Base-by-base conservation (phyloP, 495 filamentous ascomycete species). In the Lichenothelia convexa region DNA sequence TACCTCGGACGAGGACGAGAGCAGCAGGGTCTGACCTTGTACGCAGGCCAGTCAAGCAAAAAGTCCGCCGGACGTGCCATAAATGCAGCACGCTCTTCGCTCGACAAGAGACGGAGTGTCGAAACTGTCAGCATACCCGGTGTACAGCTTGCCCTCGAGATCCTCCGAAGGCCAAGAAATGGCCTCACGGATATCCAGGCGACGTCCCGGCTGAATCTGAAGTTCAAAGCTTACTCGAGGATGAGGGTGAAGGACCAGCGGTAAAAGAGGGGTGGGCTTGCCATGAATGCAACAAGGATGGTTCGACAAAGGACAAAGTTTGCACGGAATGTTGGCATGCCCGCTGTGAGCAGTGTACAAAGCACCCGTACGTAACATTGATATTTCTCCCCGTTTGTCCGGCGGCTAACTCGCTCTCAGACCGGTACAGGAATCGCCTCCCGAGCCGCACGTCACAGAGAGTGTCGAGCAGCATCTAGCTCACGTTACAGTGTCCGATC, bases 91-190 rank as follows among this genome's bases (percentile, higher is more conserved):
- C 63, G 9, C 46, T 69, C 9, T 93, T 89, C 52, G 63, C 74
- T 35, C 43, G 45, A 21, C 41, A 45, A 12, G 36, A 41, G 23
- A 44, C 44, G 21, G 32, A 38, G 17, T 93, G 85, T 51, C 55
- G 57, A 11, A 68, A 63, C 39, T 92, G 84, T 52, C 62, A 62
- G 29, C 86, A 94, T 57, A 48, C 65, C 18, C 76, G 81, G 24
- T 93, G 86, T 68, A 78, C 71, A 44, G 70, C 67, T 38, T 93
- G 84, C 56, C 83, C 80, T 9, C 61, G 84, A 27, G 75, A 82
- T 40, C 81, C 83, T 31, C 54, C 73, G 20, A 82, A 80, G 53
- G 67, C 69, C 36, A 60, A 78, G 34, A 83, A 78, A 47, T 80
- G 80, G 46, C 74, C 79, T 0, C 67, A 78, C 45, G 81, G 79